phyloP scores from a whole-genome alignment of 2,329 filamentous ascomycete species.

The Aureobasidium uvarum region DNA sequence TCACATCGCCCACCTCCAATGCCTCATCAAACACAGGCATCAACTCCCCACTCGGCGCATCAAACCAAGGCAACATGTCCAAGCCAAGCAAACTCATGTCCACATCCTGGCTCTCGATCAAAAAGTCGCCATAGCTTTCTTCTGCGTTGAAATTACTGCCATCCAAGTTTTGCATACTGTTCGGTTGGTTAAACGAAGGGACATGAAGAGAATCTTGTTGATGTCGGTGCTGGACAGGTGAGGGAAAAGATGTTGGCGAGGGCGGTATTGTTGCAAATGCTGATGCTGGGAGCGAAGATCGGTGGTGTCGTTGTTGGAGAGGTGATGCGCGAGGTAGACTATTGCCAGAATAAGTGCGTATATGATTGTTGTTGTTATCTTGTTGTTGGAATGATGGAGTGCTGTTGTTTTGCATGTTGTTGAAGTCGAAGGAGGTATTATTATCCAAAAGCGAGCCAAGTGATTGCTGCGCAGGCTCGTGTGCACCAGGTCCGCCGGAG shows the following conservation, averaged over 20 bases:
- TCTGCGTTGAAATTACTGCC: constrained; percentile 25
- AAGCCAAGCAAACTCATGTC: constrained; percentile 68
- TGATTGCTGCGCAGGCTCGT: constrained; percentile 33
- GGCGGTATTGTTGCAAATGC: constrained; percentile 1
- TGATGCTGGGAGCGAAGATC: constrained; percentile 11
- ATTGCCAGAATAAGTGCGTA: constrained; percentile 25
- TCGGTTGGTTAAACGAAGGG: neutral
- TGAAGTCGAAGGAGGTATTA: constrained; percentile 15
- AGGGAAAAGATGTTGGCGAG: neutral
- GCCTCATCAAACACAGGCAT: constrained; percentile 12
- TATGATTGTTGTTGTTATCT: neutral
- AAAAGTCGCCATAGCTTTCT: constrained; percentile 52
- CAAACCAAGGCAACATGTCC: constrained; percentile 72
- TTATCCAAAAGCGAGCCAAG: constrained; percentile 28
- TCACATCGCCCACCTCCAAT: neutral
- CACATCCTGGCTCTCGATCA: constrained; percentile 74
- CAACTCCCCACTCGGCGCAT: constrained; percentile 37
- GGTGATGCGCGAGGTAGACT: neutral
- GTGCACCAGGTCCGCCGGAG: constrained; percentile 51
- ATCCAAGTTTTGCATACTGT: neutral
- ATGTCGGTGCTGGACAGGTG: neutral
- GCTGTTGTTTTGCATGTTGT: constrained; percentile 4
- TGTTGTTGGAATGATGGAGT: neutral
- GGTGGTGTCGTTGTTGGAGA: neutral
- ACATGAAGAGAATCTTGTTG: neutral